Evolutionary conservation across 345 rosid species (phyloP).

Genomic region (Gynandropsis gynandra): DNA sequence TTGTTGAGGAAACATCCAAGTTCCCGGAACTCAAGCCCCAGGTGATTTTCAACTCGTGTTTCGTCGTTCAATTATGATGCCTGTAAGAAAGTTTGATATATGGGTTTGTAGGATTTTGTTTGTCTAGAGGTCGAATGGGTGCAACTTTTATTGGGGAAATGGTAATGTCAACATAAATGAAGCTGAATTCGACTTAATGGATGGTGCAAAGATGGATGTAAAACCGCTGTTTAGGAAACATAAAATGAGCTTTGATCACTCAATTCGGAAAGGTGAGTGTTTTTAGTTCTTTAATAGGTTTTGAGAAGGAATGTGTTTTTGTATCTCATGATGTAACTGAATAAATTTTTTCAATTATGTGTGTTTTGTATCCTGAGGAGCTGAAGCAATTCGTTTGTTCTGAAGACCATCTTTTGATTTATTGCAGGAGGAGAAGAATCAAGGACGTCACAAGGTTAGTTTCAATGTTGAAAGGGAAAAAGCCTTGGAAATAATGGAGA

Average conservation of each 20-base stretch:
- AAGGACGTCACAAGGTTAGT: conserved; percentile 78
- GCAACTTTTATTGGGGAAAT: neutral
- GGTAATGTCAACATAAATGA: neutral
- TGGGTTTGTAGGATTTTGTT: neutral
- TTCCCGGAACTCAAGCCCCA: conserved; percentile 65
- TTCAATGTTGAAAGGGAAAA: conserved; percentile 51
- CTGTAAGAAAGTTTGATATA: neutral
- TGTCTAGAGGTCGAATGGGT: neutral
- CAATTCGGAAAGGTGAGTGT: neutral
- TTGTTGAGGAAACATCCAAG: conserved; percentile 56
- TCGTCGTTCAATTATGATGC: conserved; percentile 2
- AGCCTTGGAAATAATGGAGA: conserved; percentile 41
- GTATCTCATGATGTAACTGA: too few species aligned
- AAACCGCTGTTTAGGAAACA: neutral
- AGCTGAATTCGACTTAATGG: neutral
- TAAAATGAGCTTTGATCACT: neutral
- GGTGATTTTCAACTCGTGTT: conserved; percentile 25
- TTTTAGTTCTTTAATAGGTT: neutral
- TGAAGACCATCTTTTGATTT: neutral
- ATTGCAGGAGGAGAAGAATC: conserved; percentile 56
- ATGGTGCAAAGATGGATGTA: neutral
- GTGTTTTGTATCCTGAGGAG: neutral
- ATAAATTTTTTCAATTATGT: neutral
- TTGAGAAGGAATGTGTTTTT: too few species aligned
- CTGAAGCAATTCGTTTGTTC: conserved; percentile 7